Evolutionary conservation across 2,329 filamentous ascomycete species (phyloP).

Genomic region (Microdochium bolleyi): DNA sequence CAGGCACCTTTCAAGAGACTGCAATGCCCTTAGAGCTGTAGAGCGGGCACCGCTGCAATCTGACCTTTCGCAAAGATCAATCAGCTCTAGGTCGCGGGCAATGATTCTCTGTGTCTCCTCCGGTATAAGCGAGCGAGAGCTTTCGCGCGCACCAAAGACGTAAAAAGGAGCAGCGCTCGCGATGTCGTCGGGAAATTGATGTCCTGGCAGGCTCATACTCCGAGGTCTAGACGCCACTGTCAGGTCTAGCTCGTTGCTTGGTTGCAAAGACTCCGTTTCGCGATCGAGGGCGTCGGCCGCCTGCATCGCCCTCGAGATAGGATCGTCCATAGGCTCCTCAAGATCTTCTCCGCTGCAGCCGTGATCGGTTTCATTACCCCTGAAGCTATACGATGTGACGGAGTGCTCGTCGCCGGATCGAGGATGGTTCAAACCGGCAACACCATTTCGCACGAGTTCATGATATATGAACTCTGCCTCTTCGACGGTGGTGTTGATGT

Average conservation of each 20-base stretch:
- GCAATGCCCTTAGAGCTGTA: neutral
- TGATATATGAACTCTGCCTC: conserved; percentile 44
- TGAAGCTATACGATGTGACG: conserved; percentile 5
- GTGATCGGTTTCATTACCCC: conserved; percentile 9
- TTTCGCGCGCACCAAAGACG: conserved; percentile 30
- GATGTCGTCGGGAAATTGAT: conserved; percentile 32
- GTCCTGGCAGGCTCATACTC: conserved; percentile 42
- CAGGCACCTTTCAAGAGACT: neutral
- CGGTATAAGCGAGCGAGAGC: conserved; percentile 1
- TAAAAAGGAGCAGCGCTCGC: conserved; percentile 38
- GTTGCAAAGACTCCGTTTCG: conserved; percentile 46
- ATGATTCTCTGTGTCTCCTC: neutral
- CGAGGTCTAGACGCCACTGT: conserved; percentile 29
- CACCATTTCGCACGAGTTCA: conserved; percentile 39
- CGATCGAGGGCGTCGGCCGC: conserved; percentile 50
- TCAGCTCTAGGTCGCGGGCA: neutral
- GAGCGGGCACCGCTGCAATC: neutral
- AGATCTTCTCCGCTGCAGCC: conserved; percentile 2
- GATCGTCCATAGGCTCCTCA: conserved; percentile 11
- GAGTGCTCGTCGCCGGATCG: conserved; percentile 1
- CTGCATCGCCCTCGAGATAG: conserved; percentile 46
- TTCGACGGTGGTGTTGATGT: conserved; percentile 39
- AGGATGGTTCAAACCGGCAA: conserved; percentile 25
- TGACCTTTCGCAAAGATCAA: neutral
- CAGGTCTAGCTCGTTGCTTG: conserved; percentile 38